Evolutionary conservation across 2,329 filamentous ascomycete species (phyloP), one percentile per base, ranked within the genome.

Genomic region (Curvularia hawaiiensis): DNA sequence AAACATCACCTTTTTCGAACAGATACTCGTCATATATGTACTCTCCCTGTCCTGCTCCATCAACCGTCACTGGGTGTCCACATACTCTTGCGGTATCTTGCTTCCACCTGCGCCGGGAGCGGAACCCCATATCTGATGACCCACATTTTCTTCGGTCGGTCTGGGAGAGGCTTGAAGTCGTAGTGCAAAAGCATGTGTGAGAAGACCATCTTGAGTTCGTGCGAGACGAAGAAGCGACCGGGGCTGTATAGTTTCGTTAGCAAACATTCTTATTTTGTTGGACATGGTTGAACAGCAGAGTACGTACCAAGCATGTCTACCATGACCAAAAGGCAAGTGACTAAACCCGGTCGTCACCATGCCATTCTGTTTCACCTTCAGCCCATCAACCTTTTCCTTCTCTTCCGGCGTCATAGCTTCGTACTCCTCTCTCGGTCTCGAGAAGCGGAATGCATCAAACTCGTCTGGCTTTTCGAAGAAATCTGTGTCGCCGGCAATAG

Each of bases 291-390:
- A 50, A 0, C 83, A 81, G 11, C n/a, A 11, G 7, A 35, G 9
- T 11, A 64, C 65, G 52, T n/a, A 60, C 63, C 64, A 67, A 20
- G 59, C 82, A 66, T 87, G 84, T 59, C 81, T 76, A 8, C 85
- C 85, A 58, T 86, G 83, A 0, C 85, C 84, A 69, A 87, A 88
- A 0, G 81, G 76, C 20, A 86, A 67, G 62, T 84, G 81, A 8
- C 74, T 68, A 38, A 81, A 75, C 35, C 80, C 82, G 2, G 84
- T 85, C 5, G 82, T 83, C 12, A 85, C 81, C 76, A 87, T 80
- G 3, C 82, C 79, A 16, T 81, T 62, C 68, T 80, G 78, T 43
- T 78, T 79, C 49, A 70, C 12, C 24, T 61, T 66, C 30, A 69
- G 31, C 12, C 52, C 51, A 35, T 71, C 53, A 6, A 64, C 59